Base-by-base conservation (phyloP, 352 stramenopile genomes). In the Phytophthora sp. region DNA sequence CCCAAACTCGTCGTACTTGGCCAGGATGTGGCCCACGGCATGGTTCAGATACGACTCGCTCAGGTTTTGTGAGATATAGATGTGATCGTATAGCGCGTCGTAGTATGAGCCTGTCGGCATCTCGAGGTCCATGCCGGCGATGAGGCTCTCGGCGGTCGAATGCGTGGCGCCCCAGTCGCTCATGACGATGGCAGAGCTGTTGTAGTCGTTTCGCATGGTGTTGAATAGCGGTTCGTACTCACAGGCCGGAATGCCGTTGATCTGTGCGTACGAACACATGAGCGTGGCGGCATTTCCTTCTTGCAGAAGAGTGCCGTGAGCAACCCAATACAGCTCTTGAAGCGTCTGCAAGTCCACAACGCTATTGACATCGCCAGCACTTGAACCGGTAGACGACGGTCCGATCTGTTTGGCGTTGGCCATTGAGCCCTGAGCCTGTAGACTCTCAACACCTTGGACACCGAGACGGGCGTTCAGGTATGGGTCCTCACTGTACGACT, bases 21-120 rank as follows among this genome's bases (percentile, higher is more conserved):
- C 41, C 50, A 75, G 41, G 52, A 75, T 72, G 56, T 75, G 62
- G 11, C 68, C 68, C 26, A 69, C 50, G 7, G 68, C 68, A 18
- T 63, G 68, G 29, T 75, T 58, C 62, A 75, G 41, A 52, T 75
- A 72, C 62, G 68, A 69, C 62, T 75, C 68, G 57, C 68, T 75
- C 31, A 75, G 46, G 41, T 75, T 72, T 30, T 72, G 46, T 7
- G 68, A 68, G 27, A 75, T 57, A 57, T 75, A 75, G 45, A 72
- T 75, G 68, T 75, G 72, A 38, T 75, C 68, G 46, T 75, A 72
- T 7, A 75, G 68, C 27, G 68, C 62, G 44, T 63, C 62, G 57
- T 75, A 75, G 62, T 75, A 75, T 8, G 63, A 65, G 9, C 68
- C 68, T 7, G 56, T 71, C 12, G 68, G 68, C 68, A 72, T 72